Base-by-base conservation (phyloP, 176 grass and related monocot species). In the Stipa capillata region DNA sequence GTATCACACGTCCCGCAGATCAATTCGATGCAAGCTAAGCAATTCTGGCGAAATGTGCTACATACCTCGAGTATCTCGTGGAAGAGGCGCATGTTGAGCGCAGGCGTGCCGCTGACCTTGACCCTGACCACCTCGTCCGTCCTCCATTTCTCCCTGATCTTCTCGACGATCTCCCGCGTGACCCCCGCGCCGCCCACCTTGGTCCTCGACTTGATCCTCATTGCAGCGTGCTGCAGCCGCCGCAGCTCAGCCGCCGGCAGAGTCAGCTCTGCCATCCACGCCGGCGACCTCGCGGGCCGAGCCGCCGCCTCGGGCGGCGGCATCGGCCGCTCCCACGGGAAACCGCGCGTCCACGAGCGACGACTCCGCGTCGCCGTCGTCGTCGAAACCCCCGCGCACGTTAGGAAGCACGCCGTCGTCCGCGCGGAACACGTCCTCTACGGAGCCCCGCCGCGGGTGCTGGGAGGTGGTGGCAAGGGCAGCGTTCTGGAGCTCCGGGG, bases 11-110 rank as follows among this genome's bases (percentile, higher is more conserved):
- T n/a, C n/a, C 7, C 34, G 36, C 68, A 76, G 8, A 47, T 62
- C 7, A 55, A 29, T 37, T n/a, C 50, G 50, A 68, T 53, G 29
- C 17, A 70, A 29, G 41, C 32, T 53, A 77, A 8, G 31, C 12
- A 21, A 74, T 77, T 74, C 15, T 18, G 10, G 33, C 8, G 24
- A 32, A 82, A 73, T 41, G 27, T 1, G 41, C 16, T 7, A 41
- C 31, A 3, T 18, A 98, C 95, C 91, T 98, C 92, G 34, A 98
- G 71, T 63, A 94, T 98, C 65, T 94, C 95, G 25, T 98, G 95
- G 72, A 90, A 90, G 37, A 91, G 85, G 31, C 87, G 93, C 95
- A 98, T 98, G 60, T 98, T 98, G 80, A 98, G 95, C 48, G 92
- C 95, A 0, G 92, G 87, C 25, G 95, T 41, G 44, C 95, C 87